Conservation (phyloP, 2,329 filamentous ascomycete genomes). For the Neofusicoccum laricinum region DNA sequence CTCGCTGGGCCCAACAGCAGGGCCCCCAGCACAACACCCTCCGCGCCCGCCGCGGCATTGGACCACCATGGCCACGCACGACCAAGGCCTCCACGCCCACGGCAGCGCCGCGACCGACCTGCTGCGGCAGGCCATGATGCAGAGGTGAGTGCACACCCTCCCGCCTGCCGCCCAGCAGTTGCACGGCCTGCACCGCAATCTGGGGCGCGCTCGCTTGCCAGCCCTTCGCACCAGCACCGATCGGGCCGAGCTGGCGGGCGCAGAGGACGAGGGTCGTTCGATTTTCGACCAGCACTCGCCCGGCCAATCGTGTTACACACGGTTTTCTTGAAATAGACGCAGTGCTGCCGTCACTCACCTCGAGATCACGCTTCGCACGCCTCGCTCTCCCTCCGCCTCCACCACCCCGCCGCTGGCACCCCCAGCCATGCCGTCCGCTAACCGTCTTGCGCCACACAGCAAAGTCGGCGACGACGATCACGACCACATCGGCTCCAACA, state of each 20-base stretch:
- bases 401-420: slow-evolving; percentile 15
- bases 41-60: slow-evolving; percentile 14
- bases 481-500: slow-evolving; percentile 75
- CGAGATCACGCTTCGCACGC: slow-evolving; percentile 9
- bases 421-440: slow-evolving; percentile 29
- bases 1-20: slow-evolving; percentile 16
- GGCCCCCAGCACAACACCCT: slow-evolving; percentile 13
- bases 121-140: slow-evolving; percentile 56
- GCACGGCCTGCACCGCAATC: neutral
- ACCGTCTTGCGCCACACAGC: slow-evolving; percentile 36
- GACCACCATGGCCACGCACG: slow-evolving; percentile 28
- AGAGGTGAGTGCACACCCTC: slow-evolving; percentile 49
- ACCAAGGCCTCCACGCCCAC: slow-evolving; percentile 46
- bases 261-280: slow-evolving; percentile 18
- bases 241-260: slow-evolving; percentile 18
- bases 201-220: slow-evolving; percentile 6
- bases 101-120: slow-evolving; percentile 51
- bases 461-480: slow-evolving; percentile 58
- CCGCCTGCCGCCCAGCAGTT: neutral
- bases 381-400: slow-evolving; percentile 2
- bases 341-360: slow-evolving; percentile 13
- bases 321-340: slow-evolving; percentile 26
- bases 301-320: slow-evolving; percentile 28
- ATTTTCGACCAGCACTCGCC: slow-evolving; percentile 20
- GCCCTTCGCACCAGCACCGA: slow-evolving; percentile 15